A percentile compares a stretch with the other conserved stretches of the same genome.
phyloP scores from a whole-genome alignment of 2,329 filamentous ascomycete species.

The Dryadomyces sulphureus region DNA sequence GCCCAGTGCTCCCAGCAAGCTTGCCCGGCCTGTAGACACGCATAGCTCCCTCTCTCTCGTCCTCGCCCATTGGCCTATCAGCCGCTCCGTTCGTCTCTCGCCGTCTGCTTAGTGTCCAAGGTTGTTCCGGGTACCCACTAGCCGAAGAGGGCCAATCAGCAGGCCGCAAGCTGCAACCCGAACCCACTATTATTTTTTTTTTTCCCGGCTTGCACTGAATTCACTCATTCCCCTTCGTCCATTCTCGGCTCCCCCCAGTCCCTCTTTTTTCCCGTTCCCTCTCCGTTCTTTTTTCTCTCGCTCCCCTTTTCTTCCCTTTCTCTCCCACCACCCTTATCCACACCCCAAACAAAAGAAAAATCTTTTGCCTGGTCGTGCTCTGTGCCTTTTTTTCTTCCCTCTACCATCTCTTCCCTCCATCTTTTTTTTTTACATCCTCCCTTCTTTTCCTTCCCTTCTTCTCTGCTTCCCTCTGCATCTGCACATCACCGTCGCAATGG shows the following conservation, averaged over 20 bases:
- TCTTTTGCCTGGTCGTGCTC: conserved; percentile 4
- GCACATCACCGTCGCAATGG: conserved; percentile 55
- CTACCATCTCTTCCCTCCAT: conserved; percentile 6
- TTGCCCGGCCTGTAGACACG: too few relatives aligned
- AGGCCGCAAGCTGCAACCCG: conserved; percentile 1
- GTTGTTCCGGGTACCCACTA: conserved; percentile 5
- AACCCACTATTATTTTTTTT: conserved; percentile 9
- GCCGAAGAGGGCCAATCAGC: too few relatives aligned
- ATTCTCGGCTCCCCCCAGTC: conserved; percentile 10
- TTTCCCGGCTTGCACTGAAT: conserved; percentile 10
- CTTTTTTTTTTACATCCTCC: conserved; percentile 13
- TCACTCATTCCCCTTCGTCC: conserved; percentile 13
- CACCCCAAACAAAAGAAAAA: conserved; percentile 7
- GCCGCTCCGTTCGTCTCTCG: not conserved
- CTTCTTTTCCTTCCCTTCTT: conserved; percentile 6
- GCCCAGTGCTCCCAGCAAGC: not conserved
- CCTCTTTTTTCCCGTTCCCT: conserved; percentile 1
- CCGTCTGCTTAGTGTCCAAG: not conserved
- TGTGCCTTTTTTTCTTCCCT: conserved; percentile 4
- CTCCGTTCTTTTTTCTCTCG: conserved; percentile 4
- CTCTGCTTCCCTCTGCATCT: conserved; percentile 25
- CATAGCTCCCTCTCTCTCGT: not conserved
- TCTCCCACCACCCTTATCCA: conserved; percentile 5
- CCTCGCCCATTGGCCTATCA: conserved; percentile 2
- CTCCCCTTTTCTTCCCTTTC: not conserved